Base-by-base conservation (phyloP, 768 basidiomycete genomes). In the Gelatoporia subvermispora region DNA sequence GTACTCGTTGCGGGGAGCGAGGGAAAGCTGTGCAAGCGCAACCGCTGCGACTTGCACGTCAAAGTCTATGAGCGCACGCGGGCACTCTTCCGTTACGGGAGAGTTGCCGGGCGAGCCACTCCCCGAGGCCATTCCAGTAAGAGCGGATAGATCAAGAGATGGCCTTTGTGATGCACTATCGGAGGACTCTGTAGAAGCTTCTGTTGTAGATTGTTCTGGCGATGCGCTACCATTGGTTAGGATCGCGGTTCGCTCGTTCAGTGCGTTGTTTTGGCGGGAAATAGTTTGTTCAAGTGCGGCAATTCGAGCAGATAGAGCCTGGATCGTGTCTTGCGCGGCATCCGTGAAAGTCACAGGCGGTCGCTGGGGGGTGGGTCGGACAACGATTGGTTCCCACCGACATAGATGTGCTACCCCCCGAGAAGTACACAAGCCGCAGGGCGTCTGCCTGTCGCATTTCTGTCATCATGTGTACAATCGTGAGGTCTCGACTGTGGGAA, bases 1-100 rank as follows among this genome's bases (percentile, higher is more conserved):
- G 55, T 67, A 77, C 57, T 80, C 77, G 45, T 71, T 69, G 50
- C 76, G 71, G 4, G 55, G 57, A 2, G 70, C 74, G 15, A 77
- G 43, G 11, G 74, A 73, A 8, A 75, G 61, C 23, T 75, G 70
- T 2, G 75, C 69, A 21, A 76, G 56, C 3, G 66, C 61, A 11
- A 71, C 70, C 0, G 72, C 71, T 11, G 69, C 68, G 22, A 69
- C 60, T 46, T 73, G 75, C 23, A 69, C 61, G n/a, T 65, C 49
- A 35, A 65, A 65, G 24, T 68, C 59, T 48, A 41, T 59, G 50
- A 55, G 52, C 10, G 51, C 53, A 47, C 49, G 52, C 31, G 55
- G 49, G 36, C 52, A 35, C 48, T 56, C 49, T 41, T 35, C 43
- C 35, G 17, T 54, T 36, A 31, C 28, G 28, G 28, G 28, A 5